Percentiles rank a stretch among this genome's conserved stretches.
These are phyloP conservation scores for Trichocladium uniseriatum DNA, from an alignment of 495 filamentous ascomycete genomes.

Conservation along the genomic window DNA sequence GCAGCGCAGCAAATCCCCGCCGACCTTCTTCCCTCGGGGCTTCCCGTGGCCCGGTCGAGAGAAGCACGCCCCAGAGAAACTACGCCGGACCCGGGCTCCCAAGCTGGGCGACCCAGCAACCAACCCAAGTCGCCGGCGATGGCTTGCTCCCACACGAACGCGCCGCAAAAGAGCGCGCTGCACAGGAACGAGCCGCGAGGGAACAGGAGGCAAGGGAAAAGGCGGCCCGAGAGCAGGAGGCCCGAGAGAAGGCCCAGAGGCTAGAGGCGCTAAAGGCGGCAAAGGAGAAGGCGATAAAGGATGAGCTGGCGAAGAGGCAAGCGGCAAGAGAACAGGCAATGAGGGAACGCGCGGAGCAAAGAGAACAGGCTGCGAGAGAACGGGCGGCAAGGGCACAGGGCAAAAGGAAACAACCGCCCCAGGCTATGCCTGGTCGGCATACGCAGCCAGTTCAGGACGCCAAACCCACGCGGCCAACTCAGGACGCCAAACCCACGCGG, in stretches of 20 bases:
- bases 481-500: too few relatives aligned
- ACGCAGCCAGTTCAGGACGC: too few relatives aligned
- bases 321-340: too few relatives aligned
- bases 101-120: slow-evolving; percentile 6
- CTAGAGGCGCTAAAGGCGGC: too few relatives aligned
- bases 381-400: not conserved
- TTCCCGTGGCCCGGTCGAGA: too few relatives aligned
- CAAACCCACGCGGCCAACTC: too few relatives aligned
- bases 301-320: too few relatives aligned
- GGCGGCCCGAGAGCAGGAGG: not conserved
- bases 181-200: not conserved
- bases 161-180: not conserved
- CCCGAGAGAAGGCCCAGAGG: too few relatives aligned
- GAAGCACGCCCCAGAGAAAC: too few relatives aligned
- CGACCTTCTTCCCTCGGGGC: not conserved
- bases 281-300: too few relatives aligned
- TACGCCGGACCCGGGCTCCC: not conserved
- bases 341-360: not conserved
- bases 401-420: not conserved
- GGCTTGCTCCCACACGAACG: slow-evolving; percentile 10
- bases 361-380: not conserved
- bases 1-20: not conserved
- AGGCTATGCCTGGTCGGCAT: not conserved
- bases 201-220: not conserved
- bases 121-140: not conserved